Base-by-base conservation (phyloP, 1,139 yeast species). In the Candida labiduridarum region DNA sequence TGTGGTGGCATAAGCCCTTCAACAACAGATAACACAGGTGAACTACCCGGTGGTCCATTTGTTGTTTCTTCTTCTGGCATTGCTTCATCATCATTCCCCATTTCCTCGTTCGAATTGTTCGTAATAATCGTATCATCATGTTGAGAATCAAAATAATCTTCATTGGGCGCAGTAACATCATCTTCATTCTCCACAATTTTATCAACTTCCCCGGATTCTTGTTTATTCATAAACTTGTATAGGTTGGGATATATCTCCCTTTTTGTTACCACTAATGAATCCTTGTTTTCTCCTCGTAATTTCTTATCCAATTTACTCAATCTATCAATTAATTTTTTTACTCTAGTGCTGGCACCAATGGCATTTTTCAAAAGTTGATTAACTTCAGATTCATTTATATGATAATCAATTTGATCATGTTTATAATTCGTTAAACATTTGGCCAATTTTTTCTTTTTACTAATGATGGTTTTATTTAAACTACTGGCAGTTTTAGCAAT, bases 401-500 rank as follows among this genome's bases (percentile, higher is more conserved):
- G 41, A 7, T 51, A 47, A 33, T 49, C 51, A 19, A 33, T 27
- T 41, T 46, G 45, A 39, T 49, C 49, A 31, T 51, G 52, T 12
- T 41, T 39, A 2, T 49, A 41, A 9, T 41, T 34, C 12, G 31
- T 18, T 4, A 57, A 15, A 3, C 55, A 47, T 49, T 61, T 63
- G 25, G 41, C 48, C 35, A 71, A 52, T 50, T 59, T 60, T 47
- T 62, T 65, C 12, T 57, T 57, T 30, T 61, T 59, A 10, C 53
- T 54, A 7, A 50, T 44, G 11, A 73, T 59, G 10, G 52, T 53
- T 40, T 63, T 63, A 29, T 54, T 62, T 47, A 66, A 60, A 16
- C 55, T 55, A 25, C 56, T 60, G n/a, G 71, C 63, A 49, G 56
- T 57, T 52, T 65, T 68, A 43, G 69, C 75, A 36, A 67, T 62